These are phyloP conservation scores for Xylaria multiplex DNA, from an alignment of 2,329 filamentous ascomycete species.

Conservation along the genomic window DNA sequence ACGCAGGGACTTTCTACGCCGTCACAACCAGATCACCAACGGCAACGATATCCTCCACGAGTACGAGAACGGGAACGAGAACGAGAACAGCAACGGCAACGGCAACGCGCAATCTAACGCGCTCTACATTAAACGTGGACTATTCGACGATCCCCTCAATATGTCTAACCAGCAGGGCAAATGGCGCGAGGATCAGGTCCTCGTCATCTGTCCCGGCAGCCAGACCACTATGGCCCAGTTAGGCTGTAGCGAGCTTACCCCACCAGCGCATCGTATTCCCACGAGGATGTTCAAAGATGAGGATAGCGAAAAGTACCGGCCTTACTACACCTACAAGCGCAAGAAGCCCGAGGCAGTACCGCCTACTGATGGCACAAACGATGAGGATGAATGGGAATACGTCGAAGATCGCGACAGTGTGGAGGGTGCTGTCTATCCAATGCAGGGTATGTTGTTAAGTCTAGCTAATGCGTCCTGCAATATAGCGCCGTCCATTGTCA, in stretches of 20 bases:
- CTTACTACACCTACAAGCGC: constrained; percentile 78
- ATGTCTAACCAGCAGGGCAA: constrained; percentile 69
- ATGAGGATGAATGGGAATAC: constrained; percentile 73
- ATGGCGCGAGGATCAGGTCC: constrained; percentile 72
- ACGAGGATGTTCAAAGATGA: constrained; percentile 95
- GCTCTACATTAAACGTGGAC: not conserved
- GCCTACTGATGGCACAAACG: constrained; percentile 53
- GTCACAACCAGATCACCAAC: constrained; percentile 1
- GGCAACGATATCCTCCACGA: not conserved
- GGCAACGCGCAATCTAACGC: constrained; percentile 13
- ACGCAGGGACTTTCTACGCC: constrained; percentile 31
- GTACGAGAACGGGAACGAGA: not conserved
- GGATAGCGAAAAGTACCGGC: constrained; percentile 78
- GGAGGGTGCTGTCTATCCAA: constrained; percentile 90
- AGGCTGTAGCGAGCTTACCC: constrained; percentile 89
- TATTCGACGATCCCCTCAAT: constrained; percentile 35
- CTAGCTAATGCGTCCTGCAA: constrained; percentile 4
- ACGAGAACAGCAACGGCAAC: constrained; percentile 1
- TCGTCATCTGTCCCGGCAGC: constrained; percentile 83
- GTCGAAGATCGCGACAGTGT: constrained; percentile 89
- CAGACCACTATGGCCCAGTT: constrained; percentile 91
- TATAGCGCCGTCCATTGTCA: not conserved
- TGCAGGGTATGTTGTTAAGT: constrained; percentile 62
- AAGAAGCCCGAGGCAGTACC: constrained; percentile 55
- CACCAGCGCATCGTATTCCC: constrained; percentile 83